A percentile compares a stretch with the other conserved stretches of the same genome.
These are phyloP conservation scores for Phenoliferia sp. DNA, from an alignment of 1,284 basidiomycete species.

Conservation along the genomic window DNA sequence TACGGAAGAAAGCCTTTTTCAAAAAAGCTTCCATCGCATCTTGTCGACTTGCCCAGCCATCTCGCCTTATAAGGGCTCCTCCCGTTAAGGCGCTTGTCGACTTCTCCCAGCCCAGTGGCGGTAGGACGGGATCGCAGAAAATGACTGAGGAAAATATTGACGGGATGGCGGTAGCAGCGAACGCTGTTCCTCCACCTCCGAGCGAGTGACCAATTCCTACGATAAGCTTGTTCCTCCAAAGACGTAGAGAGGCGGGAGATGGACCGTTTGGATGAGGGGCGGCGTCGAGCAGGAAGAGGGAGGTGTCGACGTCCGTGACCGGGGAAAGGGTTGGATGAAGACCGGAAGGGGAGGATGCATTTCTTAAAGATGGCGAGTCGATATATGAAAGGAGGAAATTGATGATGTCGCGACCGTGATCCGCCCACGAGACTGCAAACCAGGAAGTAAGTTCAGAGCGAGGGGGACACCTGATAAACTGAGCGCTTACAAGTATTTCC, in stretches of 20 bases:
- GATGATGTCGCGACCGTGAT: constrained; percentile 65
- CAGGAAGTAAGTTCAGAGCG: no score
- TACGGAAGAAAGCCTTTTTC: constrained; percentile 60
- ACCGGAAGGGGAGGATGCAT: not conserved
- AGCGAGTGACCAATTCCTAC: constrained; percentile 75
- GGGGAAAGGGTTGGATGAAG: constrained; percentile 46
- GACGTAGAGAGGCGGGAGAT: constrained; percentile 37
- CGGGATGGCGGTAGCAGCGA: constrained; percentile 51
- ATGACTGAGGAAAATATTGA: constrained; percentile 66
- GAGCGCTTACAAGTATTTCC: constrained; percentile 53
- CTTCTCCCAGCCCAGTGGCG: constrained; percentile 42
- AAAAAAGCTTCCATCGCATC: constrained; percentile 57
- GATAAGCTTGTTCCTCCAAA: constrained; percentile 41
- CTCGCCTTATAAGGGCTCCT: constrained; percentile 28
- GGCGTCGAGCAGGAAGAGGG: constrained; percentile 63
- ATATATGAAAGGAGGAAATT: constrained; percentile 62
- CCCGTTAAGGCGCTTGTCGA: constrained; percentile 41
- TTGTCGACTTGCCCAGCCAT: constrained; percentile 47
- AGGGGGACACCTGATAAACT: no score
- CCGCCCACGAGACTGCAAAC: constrained; percentile 60
- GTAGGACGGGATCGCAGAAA: constrained; percentile 73
- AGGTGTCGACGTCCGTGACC: constrained; percentile 95
- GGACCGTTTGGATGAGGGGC: constrained; percentile 47
- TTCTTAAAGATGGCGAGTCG: constrained; percentile 35
- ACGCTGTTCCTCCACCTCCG: constrained; percentile 54